Conservation (phyloP, 2,329 filamentous ascomycete species). For the Neocucurbitaria cava region DNA sequence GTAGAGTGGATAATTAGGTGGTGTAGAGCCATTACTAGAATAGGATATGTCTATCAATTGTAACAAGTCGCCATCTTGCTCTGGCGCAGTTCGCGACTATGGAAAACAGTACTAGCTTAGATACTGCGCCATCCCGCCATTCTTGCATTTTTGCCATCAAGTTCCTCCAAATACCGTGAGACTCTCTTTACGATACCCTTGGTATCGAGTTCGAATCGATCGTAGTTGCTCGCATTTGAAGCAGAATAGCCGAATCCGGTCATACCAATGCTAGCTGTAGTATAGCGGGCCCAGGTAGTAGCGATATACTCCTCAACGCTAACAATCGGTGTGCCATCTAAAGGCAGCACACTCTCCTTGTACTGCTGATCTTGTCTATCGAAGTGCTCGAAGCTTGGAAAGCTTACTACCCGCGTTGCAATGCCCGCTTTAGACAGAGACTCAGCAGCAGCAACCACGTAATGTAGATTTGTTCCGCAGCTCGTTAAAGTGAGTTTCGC, state of each 20-base stretch:
- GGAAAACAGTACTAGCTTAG: too few relatives aligned
- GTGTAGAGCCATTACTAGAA: too few relatives aligned
- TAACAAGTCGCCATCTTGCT: too few relatives aligned
- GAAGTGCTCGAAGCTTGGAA: conserved; percentile 57
- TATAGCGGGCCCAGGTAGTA: conserved; percentile 65
- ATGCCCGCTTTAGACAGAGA: conserved; percentile 42
- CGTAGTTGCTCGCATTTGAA: too few relatives aligned
- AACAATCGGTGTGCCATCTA: conserved; percentile 54
- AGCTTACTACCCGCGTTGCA: conserved; percentile 54
- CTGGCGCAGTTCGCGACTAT: too few relatives aligned
- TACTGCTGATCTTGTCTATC: conserved; percentile 54
- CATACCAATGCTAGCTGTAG: conserved; percentile 62
- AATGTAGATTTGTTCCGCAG: conserved; percentile 53
- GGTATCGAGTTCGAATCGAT: too few relatives aligned
- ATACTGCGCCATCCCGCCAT: too few relatives aligned
- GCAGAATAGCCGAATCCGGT: conserved; percentile 51
- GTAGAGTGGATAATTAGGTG: too few relatives aligned
- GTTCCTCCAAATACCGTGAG: too few relatives aligned
- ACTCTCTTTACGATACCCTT: too few relatives aligned
- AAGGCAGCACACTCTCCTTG: conserved; percentile 52
- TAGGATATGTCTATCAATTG: too few relatives aligned
- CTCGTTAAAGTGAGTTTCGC: conserved; percentile 56
- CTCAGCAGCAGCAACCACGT: conserved; percentile 49
- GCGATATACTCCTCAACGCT: conserved; percentile 65
- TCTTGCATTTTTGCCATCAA: too few relatives aligned